Base-by-base conservation (phyloP, 228 moss, liverwort and hornwort genomes). In the Sphagnum fallax region DNA sequence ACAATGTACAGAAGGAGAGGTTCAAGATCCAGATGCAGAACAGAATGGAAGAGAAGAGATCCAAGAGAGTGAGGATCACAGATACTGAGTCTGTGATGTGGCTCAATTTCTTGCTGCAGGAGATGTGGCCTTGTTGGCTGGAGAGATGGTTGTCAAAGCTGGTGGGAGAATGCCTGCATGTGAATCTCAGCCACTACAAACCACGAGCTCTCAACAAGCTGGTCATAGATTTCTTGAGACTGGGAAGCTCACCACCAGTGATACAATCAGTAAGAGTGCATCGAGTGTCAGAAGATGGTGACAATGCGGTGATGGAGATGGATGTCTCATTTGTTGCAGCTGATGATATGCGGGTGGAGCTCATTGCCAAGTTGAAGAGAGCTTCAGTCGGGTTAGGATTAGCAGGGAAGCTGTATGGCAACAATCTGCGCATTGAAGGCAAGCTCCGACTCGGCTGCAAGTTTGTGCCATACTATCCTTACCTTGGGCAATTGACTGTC, bases 381-480 rank as follows among this genome's bases (percentile, higher is more conserved):
- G 83, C 65, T 32, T 84, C 83, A 18, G 79, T 84, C 71, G 83
- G 83, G 48, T 84, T 84, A 48, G 83, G 83, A 52, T 63, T 84
- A 69, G 74, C 83, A 63, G 83, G 80, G 53, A 84, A 84, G 52
- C 73, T 84, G 0, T 84, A 84, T 47, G 83, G 83, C 47, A 84
- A 84, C 61, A 84, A 84, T 64, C 69, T 84, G 7, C 74, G 83
- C 64, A 80, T 84, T 10, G 83, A 84, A 65, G 83, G 83, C 16
- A 84, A 80, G 57, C 80, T 84, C 49, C 60, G 80, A 60, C 70
- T 84, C 48, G 83, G 83, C 11, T 75, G 79, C 7, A 84, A 80
- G 65, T 84, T 84, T 77, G 80, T 84, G 48, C 83, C 83, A 47
- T 84, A 79, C 47, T 84, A 79, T 70, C 83, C 83, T 10, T 84